Base-by-base conservation (phyloP, 495 filamentous ascomycete genomes). In the Tuber microsphaerosporum region DNA sequence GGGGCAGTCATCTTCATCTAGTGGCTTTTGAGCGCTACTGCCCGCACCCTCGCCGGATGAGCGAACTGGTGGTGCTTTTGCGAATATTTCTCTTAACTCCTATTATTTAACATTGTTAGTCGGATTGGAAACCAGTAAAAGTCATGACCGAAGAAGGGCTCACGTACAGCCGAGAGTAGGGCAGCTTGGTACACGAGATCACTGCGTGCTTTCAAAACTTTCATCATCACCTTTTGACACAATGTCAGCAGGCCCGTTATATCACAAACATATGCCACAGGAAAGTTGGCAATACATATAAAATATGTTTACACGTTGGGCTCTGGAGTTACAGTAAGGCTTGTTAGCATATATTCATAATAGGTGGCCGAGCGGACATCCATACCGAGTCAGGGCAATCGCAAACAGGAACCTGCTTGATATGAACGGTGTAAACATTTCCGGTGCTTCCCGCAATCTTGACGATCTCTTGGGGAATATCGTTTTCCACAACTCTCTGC, bases 251-350 rank as follows among this genome's bases (percentile, higher is more conserved):
- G 51, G 46, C 9, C 44, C 20, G 22, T 12, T 69, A 56, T 41
- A 68, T 41, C 26, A 41, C 2, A 43, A n/a, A 72, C 22, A 20
- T 3, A 39, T 19, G 20, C 45, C 19, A 31, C 19, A 43, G 22
- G 71, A 37, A 14, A 31, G 41, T 71, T 44, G 69, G 68, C 70
- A 84, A 70, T 85, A 89, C 90, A 79, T 91, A 92, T 74, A 88
- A 83, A 56, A 92, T 89, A 77, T 92, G 90, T 81, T 92, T 92
- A 85, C 90, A 92, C 73, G 90, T 88, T 74, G 88, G 87, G 31
- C 87, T 86, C 77, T 79, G 70, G 9, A 26, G 56, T 65, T 34
- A 34, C n/a, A 16, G 26, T 2, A 16, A 17, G 56, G 17, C 56
- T 65, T 34, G 26, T 65, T 26, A 65, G 56, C 26, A 65, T 65